Percentiles rank a stretch among this genome's conserved stretches.
phyloP scores from a whole-genome alignment of 2,329 filamentous ascomycete genomes.

The Fusarium tanahbumbuense region DNA sequence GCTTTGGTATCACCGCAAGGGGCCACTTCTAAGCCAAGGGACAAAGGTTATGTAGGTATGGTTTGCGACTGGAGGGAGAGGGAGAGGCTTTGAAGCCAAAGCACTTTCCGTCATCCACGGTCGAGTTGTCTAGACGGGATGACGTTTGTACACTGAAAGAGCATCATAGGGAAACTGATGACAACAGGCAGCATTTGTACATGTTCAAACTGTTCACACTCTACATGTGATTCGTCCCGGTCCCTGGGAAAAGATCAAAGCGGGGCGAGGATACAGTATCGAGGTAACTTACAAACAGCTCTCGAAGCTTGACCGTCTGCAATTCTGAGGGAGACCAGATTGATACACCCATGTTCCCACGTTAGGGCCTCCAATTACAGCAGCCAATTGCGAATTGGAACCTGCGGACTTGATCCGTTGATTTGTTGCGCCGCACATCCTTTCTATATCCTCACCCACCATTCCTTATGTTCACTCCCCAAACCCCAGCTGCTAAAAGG shows the following conservation, averaged over 20 bases:
- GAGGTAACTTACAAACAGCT: background rate
- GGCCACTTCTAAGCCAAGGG: background rate
- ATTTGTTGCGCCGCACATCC: background rate
- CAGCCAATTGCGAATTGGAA: background rate
- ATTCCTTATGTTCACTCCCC: conserved; percentile 11
- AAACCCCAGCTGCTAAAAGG: background rate
- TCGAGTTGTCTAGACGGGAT: background rate
- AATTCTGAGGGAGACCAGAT: background rate
- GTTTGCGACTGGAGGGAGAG: background rate
- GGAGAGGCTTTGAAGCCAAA: background rate
- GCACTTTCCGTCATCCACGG: background rate
- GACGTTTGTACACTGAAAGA: conserved; percentile 1
- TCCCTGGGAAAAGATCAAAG: background rate
- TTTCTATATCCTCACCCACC: conserved; percentile 10
- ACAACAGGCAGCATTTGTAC: background rate
- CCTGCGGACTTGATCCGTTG: conserved; percentile 4
- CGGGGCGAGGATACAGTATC: background rate
- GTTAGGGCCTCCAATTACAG: background rate
- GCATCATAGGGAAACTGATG: background rate
- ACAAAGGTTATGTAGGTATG: background rate
- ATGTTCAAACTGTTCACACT: background rate
- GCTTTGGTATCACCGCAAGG: background rate
- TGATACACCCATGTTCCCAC: background rate
- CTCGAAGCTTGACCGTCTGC: background rate
- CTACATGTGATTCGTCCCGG: conserved; percentile 3